A percentile compares a stretch with the other conserved stretches of the same genome.
These are phyloP conservation scores for Heracleum sosnowskyi DNA, from an alignment of 129 eudicot species.

Conservation along the genomic window DNA sequence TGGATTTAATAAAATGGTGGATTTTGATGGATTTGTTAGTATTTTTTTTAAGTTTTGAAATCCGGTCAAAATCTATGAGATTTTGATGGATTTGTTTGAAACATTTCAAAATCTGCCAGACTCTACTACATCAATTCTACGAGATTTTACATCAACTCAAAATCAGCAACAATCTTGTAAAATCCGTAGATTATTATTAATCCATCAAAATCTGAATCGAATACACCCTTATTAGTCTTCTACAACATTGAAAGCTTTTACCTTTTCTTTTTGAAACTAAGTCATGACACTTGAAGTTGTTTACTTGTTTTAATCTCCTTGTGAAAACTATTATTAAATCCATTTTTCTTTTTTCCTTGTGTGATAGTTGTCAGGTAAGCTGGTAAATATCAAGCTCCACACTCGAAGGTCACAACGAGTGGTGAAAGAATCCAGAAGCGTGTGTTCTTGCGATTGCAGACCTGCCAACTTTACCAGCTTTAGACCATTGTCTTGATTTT, in stretches of 20 bases:
- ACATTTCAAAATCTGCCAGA: no score
- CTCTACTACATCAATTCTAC: no score
- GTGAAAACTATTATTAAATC: neutral
- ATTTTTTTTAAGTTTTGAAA: no score
- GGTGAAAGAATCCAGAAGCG: constrained; percentile 72
- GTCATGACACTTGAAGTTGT: neutral
- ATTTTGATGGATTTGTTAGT: no score
- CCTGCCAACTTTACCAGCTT: constrained; percentile 49
- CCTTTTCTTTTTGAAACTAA: neutral
- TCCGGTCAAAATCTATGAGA: no score
- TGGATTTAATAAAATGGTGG: no score
- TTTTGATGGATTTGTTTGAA: no score
- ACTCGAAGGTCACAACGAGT: constrained; percentile 66
- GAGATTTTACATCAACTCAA: no score
- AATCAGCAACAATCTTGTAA: no score
- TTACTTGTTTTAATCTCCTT: neutral
- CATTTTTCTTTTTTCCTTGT: neutral
- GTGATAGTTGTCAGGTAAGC: constrained; percentile 4
- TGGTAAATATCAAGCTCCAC: neutral
- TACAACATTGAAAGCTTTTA: neutral
- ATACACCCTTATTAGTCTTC: no score
- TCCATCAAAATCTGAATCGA: no score
- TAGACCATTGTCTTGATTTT: constrained; percentile 16
- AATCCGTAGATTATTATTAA: no score
- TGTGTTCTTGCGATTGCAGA: constrained; percentile 76